Evolutionary conservation across 2,329 filamentous ascomycete species (phyloP).

Genomic region (Dactylonectria estremocensis): DNA sequence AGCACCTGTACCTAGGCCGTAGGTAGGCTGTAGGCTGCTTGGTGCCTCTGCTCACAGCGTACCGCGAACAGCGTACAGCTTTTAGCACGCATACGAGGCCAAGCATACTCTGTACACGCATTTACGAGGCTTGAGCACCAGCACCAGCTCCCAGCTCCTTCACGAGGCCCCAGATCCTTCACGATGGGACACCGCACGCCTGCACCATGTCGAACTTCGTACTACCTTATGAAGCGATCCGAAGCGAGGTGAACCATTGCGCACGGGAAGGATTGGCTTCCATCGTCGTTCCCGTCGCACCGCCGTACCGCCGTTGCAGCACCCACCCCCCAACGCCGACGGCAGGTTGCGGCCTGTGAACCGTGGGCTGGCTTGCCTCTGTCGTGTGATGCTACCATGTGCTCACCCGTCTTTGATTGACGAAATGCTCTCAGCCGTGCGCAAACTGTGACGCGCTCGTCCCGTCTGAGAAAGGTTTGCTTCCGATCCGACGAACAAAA

Average conservation of each 20-base stretch:
- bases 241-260: constrained; percentile 17
- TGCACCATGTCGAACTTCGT: constrained; percentile 15
- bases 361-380: not conserved
- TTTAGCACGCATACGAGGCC: too few species aligned
- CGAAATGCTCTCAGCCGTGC: constrained; percentile 1
- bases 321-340: too few species aligned
- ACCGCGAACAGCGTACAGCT: too few species aligned
- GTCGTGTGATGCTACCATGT: not conserved
- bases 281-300: not conserved
- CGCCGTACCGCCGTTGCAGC: constrained; percentile 1
- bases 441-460: constrained; percentile 21
- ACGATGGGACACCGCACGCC: constrained; percentile 2
- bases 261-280: constrained; percentile 1
- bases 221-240: constrained; percentile 14
- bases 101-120: too few species aligned
- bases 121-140: not conserved
- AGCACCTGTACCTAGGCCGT: too few species aligned
- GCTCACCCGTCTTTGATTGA: not conserved
- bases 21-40: too few species aligned
- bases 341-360: not conserved
- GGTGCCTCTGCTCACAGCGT: too few species aligned
- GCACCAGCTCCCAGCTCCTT: not conserved
- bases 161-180: not conserved
- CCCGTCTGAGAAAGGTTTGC: constrained; percentile 11
- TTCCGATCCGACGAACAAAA: constrained; percentile 9